Percentiles rank a stretch among this genome's conserved stretches.
Evolutionary conservation across 768 basidiomycete species (phyloP).

Genomic region (Lactifluus echinatus): DNA sequence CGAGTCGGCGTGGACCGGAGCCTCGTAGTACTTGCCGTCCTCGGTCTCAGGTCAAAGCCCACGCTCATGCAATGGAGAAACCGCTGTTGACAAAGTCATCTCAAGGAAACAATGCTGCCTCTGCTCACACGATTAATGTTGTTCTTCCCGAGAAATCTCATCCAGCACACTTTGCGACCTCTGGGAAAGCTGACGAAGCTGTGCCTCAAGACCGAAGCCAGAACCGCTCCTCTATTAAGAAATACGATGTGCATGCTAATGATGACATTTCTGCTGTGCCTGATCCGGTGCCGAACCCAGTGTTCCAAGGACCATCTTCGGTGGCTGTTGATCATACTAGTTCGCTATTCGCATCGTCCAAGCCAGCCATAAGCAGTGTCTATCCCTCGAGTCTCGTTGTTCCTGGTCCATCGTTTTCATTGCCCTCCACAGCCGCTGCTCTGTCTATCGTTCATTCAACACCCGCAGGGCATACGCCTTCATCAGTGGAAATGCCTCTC

Average conservation of each 20-base stretch:
- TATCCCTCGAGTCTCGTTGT: not conserved
- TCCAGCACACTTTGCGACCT: not conserved
- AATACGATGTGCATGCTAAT: slow-evolving; percentile 19
- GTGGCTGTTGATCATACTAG: slow-evolving; percentile 22
- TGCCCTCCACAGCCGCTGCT: not conserved
- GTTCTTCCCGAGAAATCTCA: slow-evolving; percentile 11
- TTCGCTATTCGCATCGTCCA: slow-evolving; percentile 20
- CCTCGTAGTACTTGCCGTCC: not conserved
- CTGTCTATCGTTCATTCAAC: not conserved
- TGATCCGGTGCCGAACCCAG: slow-evolving; percentile 42
- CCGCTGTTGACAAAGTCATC: not conserved
- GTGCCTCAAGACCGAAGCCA: not conserved
- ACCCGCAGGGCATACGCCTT: not conserved
- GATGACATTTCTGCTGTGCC: slow-evolving; percentile 36
- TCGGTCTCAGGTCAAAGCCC: not conserved
- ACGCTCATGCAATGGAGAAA: not conserved
- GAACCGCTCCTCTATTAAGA: slow-evolving; percentile 6
- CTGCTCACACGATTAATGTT: slow-evolving; percentile 13
- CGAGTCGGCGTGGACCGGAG: not conserved
- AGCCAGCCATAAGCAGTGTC: not conserved
- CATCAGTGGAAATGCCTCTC: slow-evolving; percentile 15
- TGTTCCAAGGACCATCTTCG: not conserved
- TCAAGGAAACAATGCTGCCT: slow-evolving; percentile 1
- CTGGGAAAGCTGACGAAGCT: not conserved
- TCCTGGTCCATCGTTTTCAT: not conserved